Base-by-base conservation (phyloP, 805 yeast species). In the Ogataea pignaliae region DNA sequence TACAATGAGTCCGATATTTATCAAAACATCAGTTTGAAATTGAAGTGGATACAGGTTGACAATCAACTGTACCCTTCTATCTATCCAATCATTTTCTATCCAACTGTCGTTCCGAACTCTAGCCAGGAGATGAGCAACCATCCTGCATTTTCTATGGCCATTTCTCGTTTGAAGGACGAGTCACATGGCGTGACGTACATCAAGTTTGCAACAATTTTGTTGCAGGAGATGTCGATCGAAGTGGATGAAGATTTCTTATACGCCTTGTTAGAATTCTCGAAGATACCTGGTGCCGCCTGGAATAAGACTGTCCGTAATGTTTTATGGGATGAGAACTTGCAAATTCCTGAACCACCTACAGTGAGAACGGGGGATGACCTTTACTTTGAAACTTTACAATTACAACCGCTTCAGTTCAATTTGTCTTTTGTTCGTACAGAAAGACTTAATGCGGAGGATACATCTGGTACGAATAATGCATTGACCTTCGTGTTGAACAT, bases 11-110 rank as follows among this genome's bases (percentile, higher is more conserved):
- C 97, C 0, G 93, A 88, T 30, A 64, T 88, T 16, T 88, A 86
- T 53, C 95, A 89, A 60, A 87, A 87, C 14, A 55, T 87, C 36
- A 80, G 90, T 50, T 68, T 83, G 66, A 89, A 88, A 58, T 64
- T 90, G 55, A 90, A 91, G 59, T 95, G 99, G 99, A 69, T 93
- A 29, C 99, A 93, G 63, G 73, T 91, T 39, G 99, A 93, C 61
- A 91, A 93, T 57, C 96, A 89, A 60, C 66, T 91, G 39, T 88
- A 81, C 56, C 96, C 96, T 3, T 86, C 96, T 11, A 76, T 83
- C 1, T 93, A 76, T 66, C 97, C 97, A 2, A 91, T 90, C 43
- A 71, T 93, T 11, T 51, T 93, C 10, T 95, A 88, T 60, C 99
- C 99, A 3, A 83, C 89, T 2, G 89, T 88, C 10, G 78, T 93